Conservation (phyloP, 2,329 filamentous ascomycete genomes). For the Calonectria pseudoreteaudii region DNA sequence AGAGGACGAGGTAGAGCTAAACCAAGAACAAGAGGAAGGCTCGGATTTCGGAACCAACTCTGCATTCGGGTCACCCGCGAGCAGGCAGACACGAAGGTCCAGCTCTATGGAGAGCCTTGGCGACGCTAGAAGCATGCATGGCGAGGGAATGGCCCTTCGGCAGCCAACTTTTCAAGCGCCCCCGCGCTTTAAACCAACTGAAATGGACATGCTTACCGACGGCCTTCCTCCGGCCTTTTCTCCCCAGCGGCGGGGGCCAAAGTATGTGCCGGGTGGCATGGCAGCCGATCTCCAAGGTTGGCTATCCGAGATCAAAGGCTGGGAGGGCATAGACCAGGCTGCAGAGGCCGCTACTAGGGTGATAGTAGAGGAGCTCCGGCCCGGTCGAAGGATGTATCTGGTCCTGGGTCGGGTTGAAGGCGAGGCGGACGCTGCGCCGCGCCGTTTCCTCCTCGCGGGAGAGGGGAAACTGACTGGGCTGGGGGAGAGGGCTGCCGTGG, state of each 20-base stretch:
- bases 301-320: slow-evolving; percentile 55
- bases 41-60: neutral
- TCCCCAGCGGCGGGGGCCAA: slow-evolving; percentile 50
- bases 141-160: slow-evolving; percentile 34
- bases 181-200: slow-evolving; percentile 53
- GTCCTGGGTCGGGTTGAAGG: slow-evolving; percentile 34
- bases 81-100: slow-evolving; percentile 20
- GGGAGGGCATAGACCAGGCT: slow-evolving; percentile 39
- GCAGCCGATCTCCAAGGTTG: slow-evolving; percentile 55
- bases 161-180: slow-evolving; percentile 54
- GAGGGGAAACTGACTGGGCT: slow-evolving; percentile 52
- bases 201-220: slow-evolving; percentile 35
- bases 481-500: slow-evolving; percentile 43
- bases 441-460: slow-evolving; percentile 51
- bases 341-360: slow-evolving; percentile 38
- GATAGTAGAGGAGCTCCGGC: slow-evolving; percentile 45
- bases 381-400: slow-evolving; percentile 51
- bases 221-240: slow-evolving; percentile 48
- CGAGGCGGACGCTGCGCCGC: neutral
- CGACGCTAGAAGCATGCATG: slow-evolving; percentile 25
- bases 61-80: neutral
- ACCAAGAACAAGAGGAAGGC: neutral
- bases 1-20: neutral
- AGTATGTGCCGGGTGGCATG: slow-evolving; percentile 52
- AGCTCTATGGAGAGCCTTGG: slow-evolving; percentile 29